These are phyloP conservation scores for Saccharomycopsis sp. DNA, from an alignment of 805 yeast species.

Conservation along the genomic window DNA sequence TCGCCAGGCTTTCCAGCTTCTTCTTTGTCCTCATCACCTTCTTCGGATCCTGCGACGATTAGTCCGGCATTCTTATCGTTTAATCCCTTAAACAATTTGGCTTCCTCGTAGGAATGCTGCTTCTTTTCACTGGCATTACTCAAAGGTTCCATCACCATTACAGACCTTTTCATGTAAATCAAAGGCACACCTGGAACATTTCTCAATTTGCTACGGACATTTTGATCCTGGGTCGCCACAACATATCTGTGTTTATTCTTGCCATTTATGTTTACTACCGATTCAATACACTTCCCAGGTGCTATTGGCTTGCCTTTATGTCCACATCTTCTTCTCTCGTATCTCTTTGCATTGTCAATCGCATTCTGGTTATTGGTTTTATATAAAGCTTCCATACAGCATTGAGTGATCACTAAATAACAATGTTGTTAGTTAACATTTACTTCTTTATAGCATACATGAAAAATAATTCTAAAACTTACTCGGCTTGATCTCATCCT, in stretches of 20 bases:
- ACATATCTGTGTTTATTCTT: conserved; percentile 85
- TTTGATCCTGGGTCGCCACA: conserved; percentile 76
- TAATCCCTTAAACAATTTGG: conserved; percentile 71
- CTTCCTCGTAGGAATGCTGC: conserved; percentile 47
- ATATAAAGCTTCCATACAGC: conserved; percentile 86
- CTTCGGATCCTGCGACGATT: conserved; percentile 23
- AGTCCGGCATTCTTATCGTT: conserved; percentile 56
- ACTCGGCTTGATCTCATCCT: conserved; percentile 72
- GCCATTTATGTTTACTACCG: conserved; percentile 64
- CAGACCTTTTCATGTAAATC: conserved; percentile 80
- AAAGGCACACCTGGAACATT: conserved; percentile 85
- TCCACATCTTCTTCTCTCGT: conserved; percentile 90
- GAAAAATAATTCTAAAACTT: conserved; percentile 17
- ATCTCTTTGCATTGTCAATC: conserved; percentile 69
- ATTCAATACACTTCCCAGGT: conserved; percentile 69
- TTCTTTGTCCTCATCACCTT: conserved; percentile 21
- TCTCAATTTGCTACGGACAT: conserved; percentile 62
- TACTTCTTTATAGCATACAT: background rate
- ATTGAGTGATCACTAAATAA: conserved; percentile 78
- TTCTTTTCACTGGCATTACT: conserved; percentile 58
- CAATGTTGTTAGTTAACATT: background rate
- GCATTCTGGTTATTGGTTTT: conserved; percentile 65
- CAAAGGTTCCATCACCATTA: conserved; percentile 93
- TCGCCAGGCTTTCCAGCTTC: conserved; percentile 24
- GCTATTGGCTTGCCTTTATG: conserved; percentile 62